A percentile compares a stretch with the other conserved stretches of the same genome.
Evolutionary conservation across 352 stramenopile genomes (phyloP).

Genomic region (Pythium dissimile): DNA sequence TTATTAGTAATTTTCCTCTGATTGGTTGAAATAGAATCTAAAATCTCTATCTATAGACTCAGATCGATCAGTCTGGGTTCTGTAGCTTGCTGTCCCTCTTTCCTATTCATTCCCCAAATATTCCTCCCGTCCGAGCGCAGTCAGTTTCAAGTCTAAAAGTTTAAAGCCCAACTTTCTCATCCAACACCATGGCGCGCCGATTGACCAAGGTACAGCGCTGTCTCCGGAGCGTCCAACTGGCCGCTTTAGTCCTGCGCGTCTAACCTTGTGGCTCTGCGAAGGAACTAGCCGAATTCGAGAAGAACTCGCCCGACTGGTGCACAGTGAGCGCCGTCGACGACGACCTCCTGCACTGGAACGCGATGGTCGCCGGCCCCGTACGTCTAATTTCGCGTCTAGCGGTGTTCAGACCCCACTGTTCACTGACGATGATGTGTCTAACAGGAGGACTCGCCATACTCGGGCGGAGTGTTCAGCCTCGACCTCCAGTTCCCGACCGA

Average conservation of each 20-base stretch:
- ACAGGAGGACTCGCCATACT: conserved; percentile 85
- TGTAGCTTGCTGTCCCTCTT: background rate
- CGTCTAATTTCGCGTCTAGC: conserved; percentile 13
- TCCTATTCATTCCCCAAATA: background rate
- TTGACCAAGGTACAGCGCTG: conserved; percentile 61
- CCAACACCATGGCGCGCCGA: conserved; percentile 61
- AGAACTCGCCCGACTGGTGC: conserved; percentile 89
- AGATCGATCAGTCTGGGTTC: background rate
- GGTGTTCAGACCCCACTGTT: background rate
- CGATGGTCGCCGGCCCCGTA: conserved; percentile 87
- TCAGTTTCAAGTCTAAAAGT: background rate
- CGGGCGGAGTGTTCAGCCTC: conserved; percentile 91
- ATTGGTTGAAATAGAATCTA: conserved; percentile 18
- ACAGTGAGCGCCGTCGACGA: conserved; percentile 84
- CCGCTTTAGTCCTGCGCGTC: background rate
- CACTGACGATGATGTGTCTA: background rate
- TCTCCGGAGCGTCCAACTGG: background rate
- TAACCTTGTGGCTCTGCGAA: conserved; percentile 17
- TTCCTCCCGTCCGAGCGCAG: background rate
- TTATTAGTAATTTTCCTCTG: background rate
- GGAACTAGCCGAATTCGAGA: conserved; percentile 87
- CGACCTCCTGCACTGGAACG: conserved; percentile 90
- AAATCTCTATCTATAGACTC: conserved; percentile 16
- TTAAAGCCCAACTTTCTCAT: background rate
- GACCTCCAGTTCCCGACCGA: conserved; percentile 94